Percentiles rank a stretch among this genome's conserved stretches.
Conservation (phyloP, 1,284 basidiomycete genomes). For the Sanguinoderma infundibulare region DNA sequence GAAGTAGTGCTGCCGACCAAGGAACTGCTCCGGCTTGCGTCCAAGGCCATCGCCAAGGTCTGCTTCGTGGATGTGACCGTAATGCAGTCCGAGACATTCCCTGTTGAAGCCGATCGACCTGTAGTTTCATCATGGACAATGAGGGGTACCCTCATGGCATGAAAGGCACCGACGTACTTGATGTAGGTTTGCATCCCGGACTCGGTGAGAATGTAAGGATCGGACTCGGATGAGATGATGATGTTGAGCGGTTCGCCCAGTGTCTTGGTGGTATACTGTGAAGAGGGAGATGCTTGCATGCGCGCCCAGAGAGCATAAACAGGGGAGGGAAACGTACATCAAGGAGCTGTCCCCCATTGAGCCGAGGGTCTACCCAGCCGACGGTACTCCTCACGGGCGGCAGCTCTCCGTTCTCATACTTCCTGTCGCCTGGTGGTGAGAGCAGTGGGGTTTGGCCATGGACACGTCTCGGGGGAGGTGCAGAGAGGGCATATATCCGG, state of each 20-base stretch:
- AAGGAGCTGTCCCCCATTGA: conserved; percentile 69
- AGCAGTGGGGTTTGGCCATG: not conserved
- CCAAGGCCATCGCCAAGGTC: conserved; percentile 52
- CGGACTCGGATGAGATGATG: conserved; percentile 49
- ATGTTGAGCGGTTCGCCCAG: conserved; percentile 51
- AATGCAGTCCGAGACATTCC: conserved; percentile 52
- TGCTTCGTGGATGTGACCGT: conserved; percentile 48
- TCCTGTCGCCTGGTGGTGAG: conserved; percentile 10
- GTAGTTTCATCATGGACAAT: not conserved
- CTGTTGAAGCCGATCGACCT: conserved; percentile 73
- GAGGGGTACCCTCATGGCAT: not conserved
- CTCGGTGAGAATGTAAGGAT: conserved; percentile 48
- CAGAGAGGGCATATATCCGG: not conserved
- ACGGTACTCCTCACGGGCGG: conserved; percentile 32
- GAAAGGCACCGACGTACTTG: conserved; percentile 38
- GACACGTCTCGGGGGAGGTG: not conserved
- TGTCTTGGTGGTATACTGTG: conserved; percentile 62
- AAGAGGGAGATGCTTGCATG: not conserved
- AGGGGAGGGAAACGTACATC: conserved; percentile 18
- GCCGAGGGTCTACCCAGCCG: conserved; percentile 75
- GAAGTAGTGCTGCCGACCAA: conserved; percentile 49
- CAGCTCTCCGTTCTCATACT: conserved; percentile 34
- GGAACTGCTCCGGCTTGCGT: conserved; percentile 44
- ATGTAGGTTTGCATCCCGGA: conserved; percentile 44
- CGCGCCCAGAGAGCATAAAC: not conserved